These are phyloP conservation scores for Tulasnella sp. DNA, from an alignment of 768 basidiomycete genomes.

Conservation along the genomic window DNA sequence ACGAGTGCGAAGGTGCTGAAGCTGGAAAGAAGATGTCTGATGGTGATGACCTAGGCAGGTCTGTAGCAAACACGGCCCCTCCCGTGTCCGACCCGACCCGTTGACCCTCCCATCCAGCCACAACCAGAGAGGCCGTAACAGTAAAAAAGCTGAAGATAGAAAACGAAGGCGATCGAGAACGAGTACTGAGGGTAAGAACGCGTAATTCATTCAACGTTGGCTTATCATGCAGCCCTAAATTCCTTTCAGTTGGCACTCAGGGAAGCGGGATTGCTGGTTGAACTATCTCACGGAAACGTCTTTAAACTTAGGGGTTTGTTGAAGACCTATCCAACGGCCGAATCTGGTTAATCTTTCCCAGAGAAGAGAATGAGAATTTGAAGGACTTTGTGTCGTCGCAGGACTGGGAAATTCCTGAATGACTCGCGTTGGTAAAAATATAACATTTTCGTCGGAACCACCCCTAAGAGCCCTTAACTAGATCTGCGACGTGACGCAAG, in stretches of 20 bases:
- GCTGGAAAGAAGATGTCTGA: too few species aligned
- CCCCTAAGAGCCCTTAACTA: not conserved
- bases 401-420: not conserved
- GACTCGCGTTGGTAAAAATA: not conserved
- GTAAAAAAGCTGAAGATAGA: not conserved
- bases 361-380: not conserved
- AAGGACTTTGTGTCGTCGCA: not conserved
- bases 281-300: not conserved
- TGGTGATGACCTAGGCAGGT: too few species aligned
- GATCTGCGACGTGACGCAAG: not conserved
- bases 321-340: not conserved
- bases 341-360: not conserved
- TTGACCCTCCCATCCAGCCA: too few species aligned
- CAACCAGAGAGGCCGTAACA: not conserved
- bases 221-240: not conserved
- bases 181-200: not conserved
- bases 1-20: too few species aligned
- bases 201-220: not conserved
- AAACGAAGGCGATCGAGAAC: not conserved
- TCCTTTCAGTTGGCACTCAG: not conserved
- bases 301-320: not conserved
- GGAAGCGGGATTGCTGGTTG: not conserved
- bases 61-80: too few species aligned
- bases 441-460: not conserved
- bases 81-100: too few species aligned